Percentiles rank a stretch among this genome's conserved stretches.
Evolutionary conservation across 192 early-diverging fungal genomes (phyloP).

Genomic region (Coemansia sp.): DNA sequence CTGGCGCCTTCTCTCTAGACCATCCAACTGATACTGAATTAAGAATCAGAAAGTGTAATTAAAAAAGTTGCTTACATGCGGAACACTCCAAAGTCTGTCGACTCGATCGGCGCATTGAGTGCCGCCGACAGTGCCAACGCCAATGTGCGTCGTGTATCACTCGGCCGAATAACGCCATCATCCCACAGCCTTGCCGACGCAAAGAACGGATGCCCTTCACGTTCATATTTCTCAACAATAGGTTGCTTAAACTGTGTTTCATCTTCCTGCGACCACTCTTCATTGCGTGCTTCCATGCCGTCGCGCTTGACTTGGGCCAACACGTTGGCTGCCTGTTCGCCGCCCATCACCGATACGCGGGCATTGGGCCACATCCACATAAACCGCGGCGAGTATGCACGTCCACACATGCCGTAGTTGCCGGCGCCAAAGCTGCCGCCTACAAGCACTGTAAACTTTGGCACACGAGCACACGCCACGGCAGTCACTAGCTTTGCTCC

Average conservation of each 20-base stretch:
- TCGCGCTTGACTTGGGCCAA: constrained; percentile 85
- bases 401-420: constrained; percentile 98
- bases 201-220: constrained; percentile 95
- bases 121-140: constrained; percentile 80
- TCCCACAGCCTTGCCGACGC: constrained; percentile 88
- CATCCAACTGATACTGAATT: too few species aligned
- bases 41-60: too few species aligned
- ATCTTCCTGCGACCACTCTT: constrained; percentile 73
- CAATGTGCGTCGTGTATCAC: constrained; percentile 83
- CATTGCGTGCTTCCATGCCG: constrained; percentile 73
- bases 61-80: constrained; percentile 68
- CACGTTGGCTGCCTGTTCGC: constrained; percentile 92
- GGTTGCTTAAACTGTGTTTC: constrained; percentile 82
- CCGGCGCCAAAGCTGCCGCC: constrained; percentile 80
- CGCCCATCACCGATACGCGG: constrained; percentile 96
- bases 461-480: constrained; percentile 88
- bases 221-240: constrained; percentile 82
- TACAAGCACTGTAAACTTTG: constrained; percentile 87
- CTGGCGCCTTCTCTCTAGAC: constrained; percentile 18
- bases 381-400: constrained; percentile 90
- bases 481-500: constrained; percentile 96
- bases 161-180: constrained; percentile 91
- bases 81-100: constrained; percentile 91
- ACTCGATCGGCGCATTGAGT: constrained; percentile 67
- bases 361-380: constrained; percentile 96